Evolutionary conservation across 1,284 basidiomycete species (phyloP).

Genomic region (Cryptococcus floricola): DNA sequence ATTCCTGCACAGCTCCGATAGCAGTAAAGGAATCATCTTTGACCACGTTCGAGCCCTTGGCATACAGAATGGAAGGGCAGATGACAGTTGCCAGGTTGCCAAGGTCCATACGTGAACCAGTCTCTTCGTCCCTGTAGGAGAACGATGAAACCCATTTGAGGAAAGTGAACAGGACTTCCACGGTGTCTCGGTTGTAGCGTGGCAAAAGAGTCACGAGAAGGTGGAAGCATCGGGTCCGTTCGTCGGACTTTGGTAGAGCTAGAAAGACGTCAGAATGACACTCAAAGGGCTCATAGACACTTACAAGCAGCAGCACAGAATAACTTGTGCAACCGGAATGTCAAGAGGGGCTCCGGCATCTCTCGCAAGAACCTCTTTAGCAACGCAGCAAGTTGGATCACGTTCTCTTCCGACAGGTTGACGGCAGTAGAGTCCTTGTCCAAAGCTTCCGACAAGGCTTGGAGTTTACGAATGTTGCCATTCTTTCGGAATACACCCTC

Average conservation of each 20-base stretch:
- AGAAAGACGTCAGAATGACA: slow-evolving; percentile 1
- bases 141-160: slow-evolving; percentile 99
- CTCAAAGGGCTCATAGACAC: slow-evolving; percentile 37
- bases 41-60: slow-evolving; percentile 78
- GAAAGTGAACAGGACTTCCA: slow-evolving; percentile 98
- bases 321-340: slow-evolving; percentile 85
- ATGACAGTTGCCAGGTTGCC: slow-evolving; percentile 97
- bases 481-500: slow-evolving; percentile 99
- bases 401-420: slow-evolving; percentile 89
- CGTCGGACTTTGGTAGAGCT: slow-evolving; percentile 72
- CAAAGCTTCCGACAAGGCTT: slow-evolving; percentile 84
- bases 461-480: slow-evolving; percentile 90
- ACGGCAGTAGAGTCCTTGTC: slow-evolving; percentile 88
- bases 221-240: slow-evolving; percentile 79
- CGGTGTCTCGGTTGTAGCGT: slow-evolving; percentile 89
- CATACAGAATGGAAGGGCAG: slow-evolving; percentile 87
- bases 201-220: slow-evolving; percentile 83
- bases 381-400: slow-evolving; percentile 92
- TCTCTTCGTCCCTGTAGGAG: slow-evolving; percentile 96
- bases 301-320: slow-evolving; percentile 83
- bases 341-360: slow-evolving; percentile 92
- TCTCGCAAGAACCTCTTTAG: slow-evolving; percentile 97
- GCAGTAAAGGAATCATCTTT: slow-evolving; percentile 92
- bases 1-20: slow-evolving; percentile 74
- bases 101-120: slow-evolving; percentile 97